phyloP scores from a whole-genome alignment of 768 basidiomycete genomes.

The Lactarius psammicola region DNA sequence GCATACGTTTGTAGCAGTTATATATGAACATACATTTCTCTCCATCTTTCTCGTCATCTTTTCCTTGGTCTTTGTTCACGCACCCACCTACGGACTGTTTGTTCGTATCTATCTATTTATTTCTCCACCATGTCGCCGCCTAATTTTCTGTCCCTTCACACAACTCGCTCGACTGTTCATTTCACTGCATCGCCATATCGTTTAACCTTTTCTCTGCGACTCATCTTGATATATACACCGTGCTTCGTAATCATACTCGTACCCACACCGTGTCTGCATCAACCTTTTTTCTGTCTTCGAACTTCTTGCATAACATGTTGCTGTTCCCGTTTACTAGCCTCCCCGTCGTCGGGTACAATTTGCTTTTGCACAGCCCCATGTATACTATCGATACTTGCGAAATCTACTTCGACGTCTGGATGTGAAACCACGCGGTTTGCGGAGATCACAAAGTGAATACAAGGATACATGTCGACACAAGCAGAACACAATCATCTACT shows the following conservation, averaged over 20 bases:
- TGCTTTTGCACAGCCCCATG: constrained; percentile 31
- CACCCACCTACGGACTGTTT: constrained; percentile 23
- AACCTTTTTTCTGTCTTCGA: constrained; percentile 27
- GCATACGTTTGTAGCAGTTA: constrained; percentile 31
- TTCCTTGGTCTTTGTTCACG: constrained; percentile 27
- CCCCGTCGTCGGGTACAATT: constrained; percentile 34
- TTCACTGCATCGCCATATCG: constrained; percentile 26
- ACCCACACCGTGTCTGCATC: constrained; percentile 30
- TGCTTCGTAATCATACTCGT: constrained; percentile 32
- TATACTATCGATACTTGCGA: constrained; percentile 33
- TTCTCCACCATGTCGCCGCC: constrained; percentile 18
- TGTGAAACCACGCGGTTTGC: constrained; percentile 8
- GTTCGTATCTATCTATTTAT: constrained; percentile 30
- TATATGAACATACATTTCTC: constrained; percentile 31
- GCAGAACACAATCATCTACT: constrained; percentile 14
- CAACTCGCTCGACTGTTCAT: constrained; percentile 22
- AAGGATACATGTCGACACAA: constrained; percentile 26
- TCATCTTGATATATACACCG: constrained; percentile 29
- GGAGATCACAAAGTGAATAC: constrained; percentile 18
- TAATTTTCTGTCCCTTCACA: constrained; percentile 28
- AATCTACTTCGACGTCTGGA: constrained; percentile 25
- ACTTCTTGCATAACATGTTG: constrained; percentile 37
- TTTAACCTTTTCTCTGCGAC: constrained; percentile 24
- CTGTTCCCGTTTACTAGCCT: constrained; percentile 31
- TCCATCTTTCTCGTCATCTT: constrained; percentile 26